These are phyloP conservation scores for Vitis amurensis DNA, from an alignment of 164 flowering plant species.

Conservation along the genomic window DNA sequence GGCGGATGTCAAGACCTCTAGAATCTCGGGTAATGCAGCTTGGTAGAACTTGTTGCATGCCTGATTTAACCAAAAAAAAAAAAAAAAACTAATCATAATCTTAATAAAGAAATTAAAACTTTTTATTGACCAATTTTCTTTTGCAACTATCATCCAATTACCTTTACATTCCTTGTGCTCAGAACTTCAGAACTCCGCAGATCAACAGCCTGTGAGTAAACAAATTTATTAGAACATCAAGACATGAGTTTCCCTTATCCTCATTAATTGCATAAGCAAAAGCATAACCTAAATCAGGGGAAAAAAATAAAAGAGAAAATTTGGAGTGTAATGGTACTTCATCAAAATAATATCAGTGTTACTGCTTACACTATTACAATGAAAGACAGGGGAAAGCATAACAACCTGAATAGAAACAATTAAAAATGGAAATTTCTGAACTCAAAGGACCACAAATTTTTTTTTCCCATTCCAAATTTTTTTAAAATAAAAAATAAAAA, in stretches of 20 bases:
- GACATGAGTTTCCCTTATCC: background rate
- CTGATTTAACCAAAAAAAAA: conserved; percentile 33
- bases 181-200: conserved; percentile 59
- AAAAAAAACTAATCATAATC: conserved; percentile 5
- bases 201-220: conserved; percentile 74
- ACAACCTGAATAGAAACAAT: too few species aligned
- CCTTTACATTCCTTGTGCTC: conserved; percentile 39
- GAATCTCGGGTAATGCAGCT: conserved; percentile 61
- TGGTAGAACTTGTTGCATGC: conserved; percentile 34
- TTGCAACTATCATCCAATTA: conserved; percentile 16
- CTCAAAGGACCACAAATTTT: background rate
- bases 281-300: too few species aligned
- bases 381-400: too few species aligned
- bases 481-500: background rate
- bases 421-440: background rate
- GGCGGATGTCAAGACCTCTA: conserved; percentile 55
- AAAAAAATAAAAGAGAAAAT: too few species aligned
- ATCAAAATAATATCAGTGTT: too few species aligned
- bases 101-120: conserved; percentile 1
- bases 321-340: too few species aligned
- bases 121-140: background rate
- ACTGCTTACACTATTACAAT: too few species aligned
- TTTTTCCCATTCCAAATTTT: too few species aligned
- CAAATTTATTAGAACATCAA: conserved; percentile 3
- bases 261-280: too few species aligned